Percentiles rank a stretch among this genome's conserved stretches.
Evolutionary conservation across 2,329 filamentous ascomycete genomes (phyloP).

Genomic region (Epichloe bromicola): DNA sequence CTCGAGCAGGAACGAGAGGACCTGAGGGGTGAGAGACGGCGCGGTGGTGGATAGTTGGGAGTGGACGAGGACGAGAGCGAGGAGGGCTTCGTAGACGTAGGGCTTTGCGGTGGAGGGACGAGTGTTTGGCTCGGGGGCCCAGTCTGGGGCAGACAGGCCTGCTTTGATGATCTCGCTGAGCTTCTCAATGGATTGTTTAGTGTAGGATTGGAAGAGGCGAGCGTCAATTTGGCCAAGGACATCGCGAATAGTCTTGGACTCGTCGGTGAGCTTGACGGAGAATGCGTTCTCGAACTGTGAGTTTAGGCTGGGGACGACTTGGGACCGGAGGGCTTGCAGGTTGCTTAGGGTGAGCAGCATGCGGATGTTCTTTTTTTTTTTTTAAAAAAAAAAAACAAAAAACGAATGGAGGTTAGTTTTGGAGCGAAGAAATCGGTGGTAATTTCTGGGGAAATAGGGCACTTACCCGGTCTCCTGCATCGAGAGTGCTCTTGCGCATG

Average conservation of each 20-base stretch:
- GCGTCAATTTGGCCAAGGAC: conserved; percentile 83
- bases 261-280: conserved; percentile 85
- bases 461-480: conserved; percentile 44
- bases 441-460: not conserved
- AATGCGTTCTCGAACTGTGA: conserved; percentile 89
- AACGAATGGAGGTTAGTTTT: not conserved
- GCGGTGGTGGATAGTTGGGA: conserved; percentile 76
- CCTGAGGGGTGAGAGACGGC: conserved; percentile 59
- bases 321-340: conserved; percentile 66
- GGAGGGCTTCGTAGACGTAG: conserved; percentile 80
- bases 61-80: conserved; percentile 81
- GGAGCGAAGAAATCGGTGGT: conserved; percentile 7
- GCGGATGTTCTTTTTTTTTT: conserved; percentile 74
- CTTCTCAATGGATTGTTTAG: conserved; percentile 56
- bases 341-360: conserved; percentile 93
- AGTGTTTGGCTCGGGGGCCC: conserved; percentile 46
- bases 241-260: conserved; percentile 82
- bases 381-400: not conserved
- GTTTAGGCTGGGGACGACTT: conserved; percentile 79
- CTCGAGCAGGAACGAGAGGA: conserved; percentile 79
- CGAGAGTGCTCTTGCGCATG: conserved; percentile 33
- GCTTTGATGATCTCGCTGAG: conserved; percentile 57
- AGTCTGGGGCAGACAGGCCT: conserved; percentile 58
- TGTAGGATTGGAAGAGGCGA: conserved; percentile 86
- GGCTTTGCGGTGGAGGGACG: conserved; percentile 65